Evolutionary conservation across 805 yeast genomes (phyloP).

Genomic region (Tetrapisispora fleetii): DNA sequence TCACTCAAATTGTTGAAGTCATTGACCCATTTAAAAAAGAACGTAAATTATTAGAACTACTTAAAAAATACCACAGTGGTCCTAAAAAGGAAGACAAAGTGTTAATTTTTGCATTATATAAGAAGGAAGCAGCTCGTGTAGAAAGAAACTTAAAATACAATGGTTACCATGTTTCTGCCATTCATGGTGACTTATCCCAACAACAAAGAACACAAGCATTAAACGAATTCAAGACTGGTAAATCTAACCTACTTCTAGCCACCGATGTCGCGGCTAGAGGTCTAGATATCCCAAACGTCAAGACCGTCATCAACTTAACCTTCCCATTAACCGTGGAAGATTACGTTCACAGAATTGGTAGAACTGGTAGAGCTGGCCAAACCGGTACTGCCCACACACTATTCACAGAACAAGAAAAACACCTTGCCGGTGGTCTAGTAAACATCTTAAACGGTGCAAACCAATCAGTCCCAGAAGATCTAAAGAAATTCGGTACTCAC

Average conservation of each 20-base stretch:
- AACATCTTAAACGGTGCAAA: slow-evolving; percentile 89
- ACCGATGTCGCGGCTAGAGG: slow-evolving; percentile 99
- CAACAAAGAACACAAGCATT: slow-evolving; percentile 85
- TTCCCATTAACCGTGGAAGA: slow-evolving; percentile 96
- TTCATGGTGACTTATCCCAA: slow-evolving; percentile 93
- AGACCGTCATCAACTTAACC: slow-evolving; percentile 86
- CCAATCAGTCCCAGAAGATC: slow-evolving; percentile 91
- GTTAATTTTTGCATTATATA: slow-evolving; percentile 86
- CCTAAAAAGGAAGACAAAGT: slow-evolving; percentile 65
- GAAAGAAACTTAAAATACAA: slow-evolving; percentile 64
- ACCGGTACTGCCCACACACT: slow-evolving; percentile 91
- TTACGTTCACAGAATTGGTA: slow-evolving; percentile 93
- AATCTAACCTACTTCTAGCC: slow-evolving; percentile 69
- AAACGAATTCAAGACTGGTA: slow-evolving; percentile 74
- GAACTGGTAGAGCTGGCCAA: slow-evolving; percentile 97
- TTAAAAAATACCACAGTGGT: slow-evolving; percentile 66
- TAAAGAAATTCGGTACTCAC: slow-evolving; percentile 92
- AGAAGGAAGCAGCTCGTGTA: slow-evolving; percentile 90
- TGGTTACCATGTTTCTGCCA: slow-evolving; percentile 79
- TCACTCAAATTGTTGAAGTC: slow-evolving; percentile 89
- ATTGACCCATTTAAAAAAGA: slow-evolving; percentile 77
- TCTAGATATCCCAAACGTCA: slow-evolving; percentile 93
- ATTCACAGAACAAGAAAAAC: slow-evolving; percentile 95
- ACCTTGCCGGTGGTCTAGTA: slow-evolving; percentile 85
- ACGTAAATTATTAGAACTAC: slow-evolving; percentile 56